Conservation (phyloP, 148 eudicot genomes). For the Rhododendron ferrugineum region DNA sequence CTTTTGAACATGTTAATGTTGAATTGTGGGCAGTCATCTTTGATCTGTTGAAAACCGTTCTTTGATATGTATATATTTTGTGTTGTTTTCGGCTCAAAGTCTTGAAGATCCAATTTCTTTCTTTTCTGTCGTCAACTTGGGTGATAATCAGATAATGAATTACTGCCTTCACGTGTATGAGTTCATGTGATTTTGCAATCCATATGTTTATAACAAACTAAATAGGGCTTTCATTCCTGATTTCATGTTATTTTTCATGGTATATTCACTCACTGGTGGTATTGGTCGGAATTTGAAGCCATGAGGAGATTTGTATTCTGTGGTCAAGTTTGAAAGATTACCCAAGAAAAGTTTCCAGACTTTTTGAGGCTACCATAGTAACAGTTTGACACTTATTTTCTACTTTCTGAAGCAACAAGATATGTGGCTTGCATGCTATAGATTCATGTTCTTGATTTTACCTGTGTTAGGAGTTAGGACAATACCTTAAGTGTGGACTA, state of each 20-base stretch:
- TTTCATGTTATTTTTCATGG: not conserved
- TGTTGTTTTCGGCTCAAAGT: not conserved
- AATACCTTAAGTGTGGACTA: constrained; percentile 4
- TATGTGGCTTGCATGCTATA: not conserved
- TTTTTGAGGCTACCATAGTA: not conserved
- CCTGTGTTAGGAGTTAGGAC: not conserved
- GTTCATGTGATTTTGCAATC: not conserved
- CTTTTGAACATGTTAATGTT: not conserved
- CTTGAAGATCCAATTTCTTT: not conserved
- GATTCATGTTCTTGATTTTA: not conserved
- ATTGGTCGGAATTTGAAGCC: not conserved
- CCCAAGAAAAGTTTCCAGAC: not conserved
- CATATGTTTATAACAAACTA: not conserved
- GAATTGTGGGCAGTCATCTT: not conserved
- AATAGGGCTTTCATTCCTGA: not conserved
- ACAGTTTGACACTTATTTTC: not conserved
- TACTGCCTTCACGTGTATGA: not conserved
- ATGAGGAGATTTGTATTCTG: not conserved
- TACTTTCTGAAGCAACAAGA: not conserved
- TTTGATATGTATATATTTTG: not conserved
- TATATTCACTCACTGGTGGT: not conserved
- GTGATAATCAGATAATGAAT: not conserved
- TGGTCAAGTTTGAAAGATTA: not conserved
- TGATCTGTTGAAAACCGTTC: not conserved
- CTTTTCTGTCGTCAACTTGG: not conserved